These are phyloP conservation scores for Phaseolus lunatus DNA, from an alignment of 306 rosid genomes.

Conservation along the genomic window DNA sequence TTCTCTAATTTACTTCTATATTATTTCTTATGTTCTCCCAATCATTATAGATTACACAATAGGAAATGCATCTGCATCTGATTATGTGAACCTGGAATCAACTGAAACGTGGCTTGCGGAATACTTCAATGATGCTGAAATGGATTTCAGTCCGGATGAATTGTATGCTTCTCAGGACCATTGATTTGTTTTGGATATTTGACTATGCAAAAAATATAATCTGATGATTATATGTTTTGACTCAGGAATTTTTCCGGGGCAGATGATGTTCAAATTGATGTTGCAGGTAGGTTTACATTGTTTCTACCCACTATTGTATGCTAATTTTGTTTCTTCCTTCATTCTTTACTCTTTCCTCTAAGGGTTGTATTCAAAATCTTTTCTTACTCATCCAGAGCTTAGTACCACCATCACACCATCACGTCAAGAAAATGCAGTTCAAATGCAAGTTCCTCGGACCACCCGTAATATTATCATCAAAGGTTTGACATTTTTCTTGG, in stretches of 20 bases:
- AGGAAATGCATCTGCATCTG: slow-evolving; percentile 62
- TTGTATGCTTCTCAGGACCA: slow-evolving; percentile 67
- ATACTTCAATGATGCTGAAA: slow-evolving; percentile 76
- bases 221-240: slow-evolving; percentile 55
- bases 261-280: slow-evolving; percentile 68
- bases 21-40: slow-evolving; percentile 33
- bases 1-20: slow-evolving; percentile 7
- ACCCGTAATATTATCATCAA: slow-evolving; percentile 67
- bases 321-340: slow-evolving; percentile 23
- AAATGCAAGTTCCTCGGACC: slow-evolving; percentile 53
- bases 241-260: slow-evolving; percentile 69
- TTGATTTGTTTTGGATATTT: slow-evolving; percentile 10
- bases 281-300: slow-evolving; percentile 61
- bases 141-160: slow-evolving; percentile 77
- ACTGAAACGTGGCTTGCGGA: slow-evolving; percentile 85
- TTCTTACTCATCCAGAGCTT: slow-evolving; percentile 55
- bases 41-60: slow-evolving; percentile 42
- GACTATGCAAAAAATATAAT: slow-evolving; percentile 21
- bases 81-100: slow-evolving; percentile 71
- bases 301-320: slow-evolving; percentile 19
- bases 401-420: slow-evolving; percentile 53
- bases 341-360: slow-evolving; percentile 28
- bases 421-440: slow-evolving; percentile 52
- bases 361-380: slow-evolving; percentile 4
- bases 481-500: slow-evolving; percentile 59